phyloP scores from a whole-genome alignment of 306 rosid genomes.

The Ceratonia siliqua region DNA sequence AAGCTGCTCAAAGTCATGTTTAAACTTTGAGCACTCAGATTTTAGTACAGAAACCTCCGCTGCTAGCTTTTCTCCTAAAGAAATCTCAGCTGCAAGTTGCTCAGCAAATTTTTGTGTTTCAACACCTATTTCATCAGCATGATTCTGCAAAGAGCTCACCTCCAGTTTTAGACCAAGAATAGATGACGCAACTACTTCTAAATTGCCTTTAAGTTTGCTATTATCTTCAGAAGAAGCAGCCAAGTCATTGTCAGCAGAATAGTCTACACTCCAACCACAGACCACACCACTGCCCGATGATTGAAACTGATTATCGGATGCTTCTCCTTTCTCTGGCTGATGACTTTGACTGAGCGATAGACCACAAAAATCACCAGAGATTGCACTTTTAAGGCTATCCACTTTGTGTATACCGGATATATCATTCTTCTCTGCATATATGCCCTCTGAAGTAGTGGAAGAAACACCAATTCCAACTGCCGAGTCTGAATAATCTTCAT shows the following conservation, averaged over 20 bases:
- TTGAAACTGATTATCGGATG: slow-evolving; percentile 49
- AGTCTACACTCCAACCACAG: slow-evolving; percentile 75
- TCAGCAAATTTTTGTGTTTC: slow-evolving; percentile 63
- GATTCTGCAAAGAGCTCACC: slow-evolving; percentile 64
- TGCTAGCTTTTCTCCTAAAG: slow-evolving; percentile 72
- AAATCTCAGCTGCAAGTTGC: slow-evolving; percentile 79
- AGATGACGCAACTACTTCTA: slow-evolving; percentile 80
- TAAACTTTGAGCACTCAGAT: slow-evolving; percentile 76
- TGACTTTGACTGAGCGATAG: slow-evolving; percentile 63
- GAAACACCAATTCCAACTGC: slow-evolving; percentile 84
- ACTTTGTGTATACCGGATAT: slow-evolving; percentile 62
- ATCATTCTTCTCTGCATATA: slow-evolving; percentile 86
- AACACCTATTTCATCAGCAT: slow-evolving; percentile 73
- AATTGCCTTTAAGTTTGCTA: slow-evolving; percentile 59
- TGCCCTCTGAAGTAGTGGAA: slow-evolving; percentile 84
- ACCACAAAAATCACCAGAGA: slow-evolving; percentile 71
- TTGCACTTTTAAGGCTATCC: slow-evolving; percentile 76
- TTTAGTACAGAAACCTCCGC: slow-evolving; percentile 71
- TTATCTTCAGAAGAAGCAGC: slow-evolving; percentile 70
- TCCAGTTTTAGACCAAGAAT: slow-evolving; percentile 71
- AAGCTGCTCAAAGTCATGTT: slow-evolving; percentile 66
- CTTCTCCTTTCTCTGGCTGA: slow-evolving; percentile 69
- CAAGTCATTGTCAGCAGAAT: slow-evolving; percentile 58
- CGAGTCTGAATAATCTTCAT: slow-evolving; percentile 80
- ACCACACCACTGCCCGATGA: slow-evolving; percentile 65